Evolutionary conservation across 2,329 filamentous ascomycete species (phyloP), one percentile per base, ranked within the genome.

Genomic region (Fusarium coicis): DNA sequence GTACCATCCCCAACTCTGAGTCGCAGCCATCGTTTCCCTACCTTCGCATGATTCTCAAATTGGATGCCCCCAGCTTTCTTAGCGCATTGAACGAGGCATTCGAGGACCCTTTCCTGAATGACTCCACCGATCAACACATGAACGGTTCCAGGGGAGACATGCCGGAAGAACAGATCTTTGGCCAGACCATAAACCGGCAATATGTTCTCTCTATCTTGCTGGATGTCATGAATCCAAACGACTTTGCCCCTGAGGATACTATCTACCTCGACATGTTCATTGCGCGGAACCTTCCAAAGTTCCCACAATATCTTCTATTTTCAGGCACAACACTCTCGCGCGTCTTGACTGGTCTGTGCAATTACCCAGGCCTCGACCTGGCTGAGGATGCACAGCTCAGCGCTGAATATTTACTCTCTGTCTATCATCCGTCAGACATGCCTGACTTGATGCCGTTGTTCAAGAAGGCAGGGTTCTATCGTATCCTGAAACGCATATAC

Each of bases 231-330:
- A 93, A 91, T 55, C 84, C 90, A 2, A 85, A 88, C 8, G 90
- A 93, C 52, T 98, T 97, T 81, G 89, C 91, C 2, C 83, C 91
- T 0, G 90, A 93, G 68, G 95, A 98, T 79, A 95, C 93, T 18
- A 93, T 99, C 63, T 99, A 97, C 81, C 88, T 99, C 49, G 95
- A 99, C 82, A 99, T 99, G 95, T 99, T 99, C 79, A 93, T 99
- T 79, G 96, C 96, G 23, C 91, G 96, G 63, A 99, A 97, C 79
- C 84, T 99, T 55, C 94, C 97, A 7, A 99, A 99, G 81, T 99
- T 97, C 78, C 95, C 95, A 2, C 96, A 98, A 80, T 98, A 98
- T 78, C 91, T 99, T 56, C 88, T 98, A 16, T 90, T 99, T 52
- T 93, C 96, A 0, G 96, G 95, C 23, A 95, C 93, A 5, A 93